A percentile compares a stretch with the other conserved stretches of the same genome.
These are phyloP conservation scores for Trichoderma sp. DNA, from an alignment of 2,329 filamentous ascomycete species.

Conservation along the genomic window DNA sequence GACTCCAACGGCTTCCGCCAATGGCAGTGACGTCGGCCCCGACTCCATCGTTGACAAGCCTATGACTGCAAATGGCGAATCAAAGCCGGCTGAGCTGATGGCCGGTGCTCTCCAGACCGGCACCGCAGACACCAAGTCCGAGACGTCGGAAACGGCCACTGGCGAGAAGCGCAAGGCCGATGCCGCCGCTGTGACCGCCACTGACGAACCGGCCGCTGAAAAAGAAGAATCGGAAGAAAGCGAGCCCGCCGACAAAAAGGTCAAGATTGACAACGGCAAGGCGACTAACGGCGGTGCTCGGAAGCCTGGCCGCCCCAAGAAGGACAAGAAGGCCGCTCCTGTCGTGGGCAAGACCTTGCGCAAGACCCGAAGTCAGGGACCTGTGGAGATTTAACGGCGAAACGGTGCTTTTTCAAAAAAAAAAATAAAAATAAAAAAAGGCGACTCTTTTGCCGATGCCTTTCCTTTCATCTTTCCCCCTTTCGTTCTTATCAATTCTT, in stretches of 20 bases:
- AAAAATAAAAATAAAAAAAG: neutral
- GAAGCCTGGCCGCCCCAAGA: constrained; percentile 33
- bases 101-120: constrained; percentile 19
- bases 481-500: neutral
- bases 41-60: constrained; percentile 18
- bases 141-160: constrained; percentile 17
- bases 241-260: constrained; percentile 39
- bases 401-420: too few species aligned
- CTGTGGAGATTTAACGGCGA: constrained; percentile 28
- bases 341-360: constrained; percentile 37
- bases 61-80: constrained; percentile 15
- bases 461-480: neutral
- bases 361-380: constrained; percentile 44
- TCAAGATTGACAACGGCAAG: constrained; percentile 36
- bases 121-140: constrained; percentile 1
- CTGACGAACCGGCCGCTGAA: constrained; percentile 22
- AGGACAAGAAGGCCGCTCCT: constrained; percentile 36
- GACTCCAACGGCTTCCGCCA: constrained; percentile 23
- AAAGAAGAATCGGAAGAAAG: constrained; percentile 29
- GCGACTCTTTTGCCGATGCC: neutral
- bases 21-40: constrained; percentile 23
- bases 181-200: constrained; percentile 23
- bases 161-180: constrained; percentile 40
- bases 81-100: constrained; percentile 20
- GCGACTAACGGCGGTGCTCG: constrained; percentile 23